A percentile compares a stretch with the other conserved stretches of the same genome.
phyloP scores from a whole-genome alignment of 306 rosid species.

The Cajanus cajan region DNA sequence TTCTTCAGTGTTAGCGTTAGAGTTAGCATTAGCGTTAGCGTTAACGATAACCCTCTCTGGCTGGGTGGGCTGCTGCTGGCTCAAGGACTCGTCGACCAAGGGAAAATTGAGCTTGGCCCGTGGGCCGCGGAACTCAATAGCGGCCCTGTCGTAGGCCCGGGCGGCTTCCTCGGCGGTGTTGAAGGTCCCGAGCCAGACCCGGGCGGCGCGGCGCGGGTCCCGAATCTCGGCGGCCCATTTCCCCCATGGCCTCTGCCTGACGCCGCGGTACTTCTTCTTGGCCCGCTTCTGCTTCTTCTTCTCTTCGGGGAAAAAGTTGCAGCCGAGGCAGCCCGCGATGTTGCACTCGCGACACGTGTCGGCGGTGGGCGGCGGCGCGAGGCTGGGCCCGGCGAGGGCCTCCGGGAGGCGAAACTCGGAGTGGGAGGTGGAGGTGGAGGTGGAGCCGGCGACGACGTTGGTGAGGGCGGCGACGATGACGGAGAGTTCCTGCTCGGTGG shows the following conservation, averaged over 20 bases:
- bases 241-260: conserved; percentile 95
- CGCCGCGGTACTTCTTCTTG: conserved; percentile 86
- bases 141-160: conserved; percentile 77
- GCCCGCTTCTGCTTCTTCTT: conserved; percentile 42
- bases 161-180: conserved; percentile 84
- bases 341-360: conserved; percentile 60
- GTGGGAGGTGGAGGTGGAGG: conserved; percentile 11
- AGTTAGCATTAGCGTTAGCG: no score
- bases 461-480: conserved; percentile 74
- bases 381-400: not conserved
- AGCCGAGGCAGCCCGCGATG: conserved; percentile 61
- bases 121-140: conserved; percentile 85
- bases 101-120: conserved; percentile 93
- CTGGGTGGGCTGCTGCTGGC: not conserved
- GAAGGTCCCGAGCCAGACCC: conserved; percentile 93
- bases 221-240: conserved; percentile 97
- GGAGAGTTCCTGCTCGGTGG: conserved; percentile 63
- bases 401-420: not conserved
- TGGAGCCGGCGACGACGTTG: conserved; percentile 68
- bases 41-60: not conserved
- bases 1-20: not conserved
- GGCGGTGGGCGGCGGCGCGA: not conserved
- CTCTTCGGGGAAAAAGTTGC: conserved; percentile 53
- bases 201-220: conserved; percentile 62
- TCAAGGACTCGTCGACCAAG: conserved; percentile 46